Conservation (phyloP, 306 rosid genomes). For the Citrullus mucosospermus region DNA sequence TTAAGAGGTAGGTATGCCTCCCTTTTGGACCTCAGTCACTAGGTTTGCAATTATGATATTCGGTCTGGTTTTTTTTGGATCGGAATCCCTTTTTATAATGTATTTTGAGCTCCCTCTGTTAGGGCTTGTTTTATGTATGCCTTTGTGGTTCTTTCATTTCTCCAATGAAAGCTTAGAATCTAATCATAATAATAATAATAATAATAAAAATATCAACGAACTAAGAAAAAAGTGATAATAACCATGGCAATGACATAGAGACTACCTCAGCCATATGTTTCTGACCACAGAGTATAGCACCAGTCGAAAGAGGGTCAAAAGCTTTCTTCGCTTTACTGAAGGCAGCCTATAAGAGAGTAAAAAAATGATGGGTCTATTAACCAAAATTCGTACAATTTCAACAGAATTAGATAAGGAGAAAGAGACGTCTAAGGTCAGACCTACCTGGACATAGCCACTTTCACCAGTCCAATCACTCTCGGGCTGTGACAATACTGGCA, state of each 20-base stretch:
- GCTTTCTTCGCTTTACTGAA: slow-evolving; percentile 58
- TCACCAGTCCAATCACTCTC: slow-evolving; percentile 69
- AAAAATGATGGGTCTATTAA: neutral
- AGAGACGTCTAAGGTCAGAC: neutral
- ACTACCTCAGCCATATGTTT: slow-evolving; percentile 86
- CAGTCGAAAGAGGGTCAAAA: slow-evolving; percentile 47
- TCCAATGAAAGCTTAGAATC: no score
- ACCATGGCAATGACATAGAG: neutral
- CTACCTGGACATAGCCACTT: slow-evolving; percentile 84
- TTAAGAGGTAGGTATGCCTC: neutral
- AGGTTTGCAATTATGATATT: neutral
- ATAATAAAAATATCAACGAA: neutral
- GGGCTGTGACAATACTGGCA: slow-evolving; percentile 89
- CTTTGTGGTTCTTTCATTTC: neutral
- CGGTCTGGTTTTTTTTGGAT: neutral
- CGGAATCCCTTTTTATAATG: neutral
- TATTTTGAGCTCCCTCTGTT: neutral
- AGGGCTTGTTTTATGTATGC: neutral
- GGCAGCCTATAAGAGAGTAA: slow-evolving; percentile 50
- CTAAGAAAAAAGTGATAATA: neutral
- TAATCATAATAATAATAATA: no score
- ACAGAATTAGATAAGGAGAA: neutral
- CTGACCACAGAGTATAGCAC: slow-evolving; percentile 83
- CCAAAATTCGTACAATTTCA: neutral
- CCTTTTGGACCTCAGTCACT: no score